Evolutionary conservation across 176 grass and related monocot species (phyloP).

Genomic region (Secale cereale): DNA sequence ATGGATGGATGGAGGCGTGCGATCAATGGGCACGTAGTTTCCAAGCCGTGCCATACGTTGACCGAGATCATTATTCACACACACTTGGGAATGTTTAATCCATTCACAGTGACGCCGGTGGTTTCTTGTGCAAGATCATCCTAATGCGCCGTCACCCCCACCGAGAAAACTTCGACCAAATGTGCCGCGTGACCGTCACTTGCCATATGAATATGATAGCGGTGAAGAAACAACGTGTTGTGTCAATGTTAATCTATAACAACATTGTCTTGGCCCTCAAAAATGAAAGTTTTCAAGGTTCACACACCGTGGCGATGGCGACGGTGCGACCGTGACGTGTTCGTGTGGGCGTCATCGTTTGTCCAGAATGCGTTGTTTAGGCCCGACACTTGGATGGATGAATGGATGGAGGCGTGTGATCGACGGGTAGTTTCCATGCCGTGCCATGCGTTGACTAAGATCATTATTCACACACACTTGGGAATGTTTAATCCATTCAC

Average conservation of each 20-base stretch:
- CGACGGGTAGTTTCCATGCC: background rate
- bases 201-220: too few relatives aligned
- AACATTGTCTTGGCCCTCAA: too few relatives aligned
- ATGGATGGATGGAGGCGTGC: too few relatives aligned
- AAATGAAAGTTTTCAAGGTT: background rate
- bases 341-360: background rate
- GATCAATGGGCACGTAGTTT: background rate
- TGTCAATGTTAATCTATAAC: too few relatives aligned
- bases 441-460: background rate
- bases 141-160: background rate
- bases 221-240: too few relatives aligned
- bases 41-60: background rate
- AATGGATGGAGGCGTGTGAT: too few relatives aligned
- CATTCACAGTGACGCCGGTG: background rate
- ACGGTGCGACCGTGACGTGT: background rate
- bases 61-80: background rate
- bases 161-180: background rate
- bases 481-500: background rate
- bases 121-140: background rate
- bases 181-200: too few relatives aligned
- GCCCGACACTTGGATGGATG: background rate
- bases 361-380: background rate
- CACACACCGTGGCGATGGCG: background rate
- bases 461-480: background rate
- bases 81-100: background rate